Percentiles rank a stretch among this genome's conserved stretches.
Evolutionary conservation across 768 basidiomycete genomes (phyloP).

Genomic region (Tylopilus intermedius): DNA sequence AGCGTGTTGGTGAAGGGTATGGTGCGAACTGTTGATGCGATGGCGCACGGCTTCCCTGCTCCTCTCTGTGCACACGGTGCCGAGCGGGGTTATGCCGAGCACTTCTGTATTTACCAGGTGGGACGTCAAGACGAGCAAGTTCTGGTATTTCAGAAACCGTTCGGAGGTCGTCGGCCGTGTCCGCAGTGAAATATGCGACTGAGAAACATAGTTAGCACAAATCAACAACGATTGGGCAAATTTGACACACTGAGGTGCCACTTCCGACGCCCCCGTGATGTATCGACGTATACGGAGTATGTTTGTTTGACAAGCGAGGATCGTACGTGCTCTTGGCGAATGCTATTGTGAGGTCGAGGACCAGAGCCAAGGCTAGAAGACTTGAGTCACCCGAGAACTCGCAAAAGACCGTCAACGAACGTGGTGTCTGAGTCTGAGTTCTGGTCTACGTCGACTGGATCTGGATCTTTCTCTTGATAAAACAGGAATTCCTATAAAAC

Average conservation of each 20-base stretch:
- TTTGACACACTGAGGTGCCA: constrained; percentile 70
- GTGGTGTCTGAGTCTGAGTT: constrained; percentile 48
- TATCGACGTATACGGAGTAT: constrained; percentile 74
- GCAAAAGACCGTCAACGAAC: constrained; percentile 31
- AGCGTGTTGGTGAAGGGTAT: constrained; percentile 28
- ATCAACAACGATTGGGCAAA: constrained; percentile 2
- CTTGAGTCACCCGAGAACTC: constrained; percentile 1
- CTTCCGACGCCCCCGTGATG: constrained; percentile 59
- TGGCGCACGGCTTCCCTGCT: constrained; percentile 14
- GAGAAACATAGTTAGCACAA: constrained; percentile 4
- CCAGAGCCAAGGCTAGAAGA: constrained; percentile 28
- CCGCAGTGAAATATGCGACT: constrained; percentile 78
- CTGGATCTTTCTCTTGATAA: constrained; percentile 62
- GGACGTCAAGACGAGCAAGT: constrained; percentile 51
- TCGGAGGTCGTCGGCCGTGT: constrained; percentile 49
- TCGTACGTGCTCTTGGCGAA: constrained; percentile 29
- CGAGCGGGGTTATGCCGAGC: constrained; percentile 54
- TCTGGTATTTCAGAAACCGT: constrained; percentile 58
- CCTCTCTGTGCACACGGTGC: constrained; percentile 30
- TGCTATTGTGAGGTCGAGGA: constrained; percentile 23
- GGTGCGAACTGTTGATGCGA: constrained; percentile 27
- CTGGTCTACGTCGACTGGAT: constrained; percentile 44
- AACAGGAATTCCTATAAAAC: constrained; percentile 63
- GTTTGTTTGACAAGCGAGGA: constrained; percentile 72
- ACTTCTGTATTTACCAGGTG: constrained; percentile 57